Evolutionary conservation across 139 green algal genomes (phyloP).

Genomic region (Coelastrella sp.): DNA sequence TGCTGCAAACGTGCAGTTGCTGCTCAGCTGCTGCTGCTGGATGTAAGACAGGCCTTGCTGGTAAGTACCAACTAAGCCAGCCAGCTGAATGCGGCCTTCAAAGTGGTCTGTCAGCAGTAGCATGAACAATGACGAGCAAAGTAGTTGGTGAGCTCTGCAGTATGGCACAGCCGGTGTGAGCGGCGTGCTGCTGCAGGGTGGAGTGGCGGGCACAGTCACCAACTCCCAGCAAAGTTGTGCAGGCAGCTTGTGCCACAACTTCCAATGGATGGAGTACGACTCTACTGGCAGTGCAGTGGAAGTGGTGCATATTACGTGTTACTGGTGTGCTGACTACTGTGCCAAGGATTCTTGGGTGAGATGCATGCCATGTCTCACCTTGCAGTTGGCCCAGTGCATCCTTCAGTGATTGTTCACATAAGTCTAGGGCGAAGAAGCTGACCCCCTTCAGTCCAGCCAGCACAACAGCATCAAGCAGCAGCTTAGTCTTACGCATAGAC

Average conservation of each 20-base stretch:
- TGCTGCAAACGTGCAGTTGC: not conserved
- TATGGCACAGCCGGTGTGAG: too few species aligned
- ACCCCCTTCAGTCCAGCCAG: not conserved
- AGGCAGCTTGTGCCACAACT: too few species aligned
- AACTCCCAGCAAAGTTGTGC: too few species aligned
- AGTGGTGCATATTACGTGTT: too few species aligned
- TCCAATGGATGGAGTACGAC: not conserved
- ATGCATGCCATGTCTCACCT: not conserved
- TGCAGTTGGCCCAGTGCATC: constrained; percentile 4
- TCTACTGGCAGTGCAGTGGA: too few species aligned
- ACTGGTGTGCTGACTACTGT: too few species aligned
- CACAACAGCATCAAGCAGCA: constrained; percentile 30
- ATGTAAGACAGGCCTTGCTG: constrained; percentile 29
- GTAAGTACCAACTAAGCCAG: constrained; percentile 25
- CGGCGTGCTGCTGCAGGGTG: too few species aligned
- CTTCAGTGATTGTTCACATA: not conserved
- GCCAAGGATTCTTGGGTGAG: too few species aligned
- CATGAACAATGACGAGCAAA: too few species aligned
- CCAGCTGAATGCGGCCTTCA: not conserved
- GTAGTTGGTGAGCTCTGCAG: too few species aligned
- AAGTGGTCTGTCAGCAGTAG: not conserved
- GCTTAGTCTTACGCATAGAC: constrained; percentile 42
- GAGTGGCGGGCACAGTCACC: too few species aligned
- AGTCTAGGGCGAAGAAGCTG: constrained; percentile 12
- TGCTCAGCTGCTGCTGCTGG: constrained; percentile 40